Percentiles rank a stretch among this genome's conserved stretches.
phyloP scores from a whole-genome alignment of 164 flowering plant species.

The grape (Vitis vinifera) region DNA sequence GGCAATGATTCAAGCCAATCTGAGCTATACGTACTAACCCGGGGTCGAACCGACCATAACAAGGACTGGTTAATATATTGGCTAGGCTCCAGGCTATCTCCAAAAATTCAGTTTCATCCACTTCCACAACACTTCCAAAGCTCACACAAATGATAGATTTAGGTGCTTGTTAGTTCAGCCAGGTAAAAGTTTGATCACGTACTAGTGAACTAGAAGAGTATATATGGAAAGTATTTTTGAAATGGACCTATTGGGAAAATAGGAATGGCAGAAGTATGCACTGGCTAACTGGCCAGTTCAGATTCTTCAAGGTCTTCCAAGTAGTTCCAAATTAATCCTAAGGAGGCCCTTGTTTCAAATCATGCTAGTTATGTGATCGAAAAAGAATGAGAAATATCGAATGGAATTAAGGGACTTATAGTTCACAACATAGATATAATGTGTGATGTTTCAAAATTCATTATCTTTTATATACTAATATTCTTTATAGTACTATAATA shows the following conservation, averaged over 20 bases:
- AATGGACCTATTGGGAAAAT: constrained; percentile 40
- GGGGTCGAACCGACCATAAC: constrained; percentile 46
- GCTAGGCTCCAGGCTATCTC: constrained; percentile 45
- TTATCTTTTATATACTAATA: too few relatives aligned
- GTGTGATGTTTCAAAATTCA: too few relatives aligned
- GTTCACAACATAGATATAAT: too few relatives aligned
- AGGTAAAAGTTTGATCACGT: constrained; percentile 31
- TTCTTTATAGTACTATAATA: too few relatives aligned
- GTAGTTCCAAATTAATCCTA: constrained; percentile 35
- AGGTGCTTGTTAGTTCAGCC: constrained; percentile 42
- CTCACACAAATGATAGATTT: constrained; percentile 41
- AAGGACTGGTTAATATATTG: constrained; percentile 32
- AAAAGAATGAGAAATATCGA: too few relatives aligned
- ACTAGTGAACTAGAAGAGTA: constrained; percentile 23
- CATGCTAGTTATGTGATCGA: too few relatives aligned
- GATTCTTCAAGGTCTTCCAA: constrained; percentile 21
- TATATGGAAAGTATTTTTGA: constrained; percentile 20
- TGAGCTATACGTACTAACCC: constrained; percentile 17
- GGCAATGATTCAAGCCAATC: constrained; percentile 20
- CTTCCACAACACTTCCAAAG: constrained; percentile 37
- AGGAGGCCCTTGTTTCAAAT: constrained; percentile 8
- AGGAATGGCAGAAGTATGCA: constrained; percentile 14
- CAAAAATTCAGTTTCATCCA: constrained; percentile 17
- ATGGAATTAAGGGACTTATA: too few relatives aligned
- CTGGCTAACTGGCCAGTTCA: constrained; percentile 6